These are phyloP conservation scores for Solanum appendiculatum DNA, from an alignment of 257 asterid genomes.

Conservation along the genomic window DNA sequence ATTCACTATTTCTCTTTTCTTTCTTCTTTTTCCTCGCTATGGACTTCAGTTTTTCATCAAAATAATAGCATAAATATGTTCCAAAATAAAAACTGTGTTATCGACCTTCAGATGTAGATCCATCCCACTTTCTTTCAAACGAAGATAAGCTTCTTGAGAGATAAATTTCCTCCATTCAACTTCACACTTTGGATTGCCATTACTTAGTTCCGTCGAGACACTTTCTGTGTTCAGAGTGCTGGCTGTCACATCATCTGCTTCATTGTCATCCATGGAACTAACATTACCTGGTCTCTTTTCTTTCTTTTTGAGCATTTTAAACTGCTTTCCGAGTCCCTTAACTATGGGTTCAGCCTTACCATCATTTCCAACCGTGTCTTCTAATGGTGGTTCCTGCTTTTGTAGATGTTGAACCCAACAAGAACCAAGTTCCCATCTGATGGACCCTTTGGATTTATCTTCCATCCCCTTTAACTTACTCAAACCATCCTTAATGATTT, in stretches of 20 bases:
- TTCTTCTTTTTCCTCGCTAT: not conserved
- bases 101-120: conserved; percentile 84
- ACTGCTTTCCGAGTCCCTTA: conserved; percentile 94
- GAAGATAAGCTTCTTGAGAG: conserved; percentile 61
- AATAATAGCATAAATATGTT: not conserved
- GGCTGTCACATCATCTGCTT: conserved; percentile 28
- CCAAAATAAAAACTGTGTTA: not conserved
- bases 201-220: conserved; percentile 23
- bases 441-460: conserved; percentile 28
- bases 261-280: conserved; percentile 26
- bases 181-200: conserved; percentile 24
- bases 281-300: conserved; percentile 35
- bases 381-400: conserved; percentile 58
- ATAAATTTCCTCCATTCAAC: conserved; percentile 49
- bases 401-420: conserved; percentile 99
- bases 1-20: not conserved
- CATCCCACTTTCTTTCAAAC: conserved; percentile 61
- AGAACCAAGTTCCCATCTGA: conserved; percentile 99
- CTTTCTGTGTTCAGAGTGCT: conserved; percentile 31
- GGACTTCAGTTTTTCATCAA: not conserved
- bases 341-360: conserved; percentile 60
- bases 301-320: conserved; percentile 81
- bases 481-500: conserved; percentile 59
- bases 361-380: conserved; percentile 33
- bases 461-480: conserved; percentile 31